Evolutionary conservation across 805 yeast genomes (phyloP).

Genomic region (Pichia manshurica): DNA sequence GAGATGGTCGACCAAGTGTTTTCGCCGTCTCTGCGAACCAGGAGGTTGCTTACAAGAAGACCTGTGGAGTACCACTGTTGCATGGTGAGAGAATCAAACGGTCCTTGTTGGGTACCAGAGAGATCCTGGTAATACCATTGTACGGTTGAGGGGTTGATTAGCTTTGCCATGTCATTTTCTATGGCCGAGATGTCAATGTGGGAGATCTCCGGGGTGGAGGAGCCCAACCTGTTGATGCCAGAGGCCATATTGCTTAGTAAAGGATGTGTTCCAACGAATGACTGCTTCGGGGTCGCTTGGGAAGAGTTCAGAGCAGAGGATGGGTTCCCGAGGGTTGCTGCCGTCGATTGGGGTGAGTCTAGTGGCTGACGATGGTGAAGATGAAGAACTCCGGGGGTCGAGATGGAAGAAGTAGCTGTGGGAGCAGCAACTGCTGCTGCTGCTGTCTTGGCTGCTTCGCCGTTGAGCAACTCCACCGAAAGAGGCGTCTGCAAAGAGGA

Average conservation of each 20-base stretch:
- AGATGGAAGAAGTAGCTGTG: not conserved
- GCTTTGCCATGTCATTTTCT: too few relatives aligned
- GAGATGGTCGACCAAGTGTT: slow-evolving; percentile 43
- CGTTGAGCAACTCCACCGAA: slow-evolving; percentile 4
- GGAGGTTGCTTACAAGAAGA: slow-evolving; percentile 50
- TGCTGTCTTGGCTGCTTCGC: not conserved
- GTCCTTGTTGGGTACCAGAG: slow-evolving; percentile 69
- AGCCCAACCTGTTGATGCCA: not conserved
- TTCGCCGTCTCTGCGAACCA: slow-evolving; percentile 56
- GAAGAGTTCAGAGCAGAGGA: slow-evolving; percentile 1
- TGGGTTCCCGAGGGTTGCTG: not conserved
- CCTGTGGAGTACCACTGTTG: slow-evolving; percentile 67
- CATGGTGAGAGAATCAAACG: slow-evolving; percentile 70
- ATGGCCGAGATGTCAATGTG: not conserved
- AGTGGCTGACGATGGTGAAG: not conserved
- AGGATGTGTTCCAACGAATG: not conserved
- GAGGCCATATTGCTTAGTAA: not conserved
- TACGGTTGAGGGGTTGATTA: slow-evolving; percentile 1
- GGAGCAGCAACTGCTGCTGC: not conserved
- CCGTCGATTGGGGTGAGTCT: not conserved
- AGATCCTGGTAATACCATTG: slow-evolving; percentile 73
- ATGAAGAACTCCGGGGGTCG: not conserved
- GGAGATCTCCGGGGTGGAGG: too few relatives aligned
- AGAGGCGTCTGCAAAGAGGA: slow-evolving; percentile 2
- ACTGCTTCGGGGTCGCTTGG: not conserved